A percentile compares a stretch with the other conserved stretches of the same genome.
Conservation (phyloP, 305 asterid species). For the Fraxinus sp. region DNA sequence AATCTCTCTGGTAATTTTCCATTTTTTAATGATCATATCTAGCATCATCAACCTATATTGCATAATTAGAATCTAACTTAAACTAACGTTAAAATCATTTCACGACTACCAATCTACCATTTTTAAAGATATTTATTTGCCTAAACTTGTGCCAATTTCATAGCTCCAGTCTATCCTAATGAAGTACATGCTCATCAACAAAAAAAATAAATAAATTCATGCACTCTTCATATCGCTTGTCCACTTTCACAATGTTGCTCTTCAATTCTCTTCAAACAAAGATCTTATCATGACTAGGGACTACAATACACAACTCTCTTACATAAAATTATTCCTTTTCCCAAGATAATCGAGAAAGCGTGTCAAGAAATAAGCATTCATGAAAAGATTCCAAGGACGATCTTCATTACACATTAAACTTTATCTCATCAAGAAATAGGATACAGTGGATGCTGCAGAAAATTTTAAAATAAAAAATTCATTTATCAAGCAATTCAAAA, state of each 20-base stretch:
- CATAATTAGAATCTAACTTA: neutral
- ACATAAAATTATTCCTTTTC: neutral
- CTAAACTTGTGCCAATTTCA: neutral
- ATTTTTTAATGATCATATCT: neutral
- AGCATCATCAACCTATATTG: neutral
- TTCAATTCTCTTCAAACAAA: neutral
- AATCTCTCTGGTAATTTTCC: neutral
- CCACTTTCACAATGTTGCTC: neutral
- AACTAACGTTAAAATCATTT: neutral
- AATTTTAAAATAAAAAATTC: neutral
- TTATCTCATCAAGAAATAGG: neutral
- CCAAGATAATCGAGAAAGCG: neutral
- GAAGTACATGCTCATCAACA: neutral
- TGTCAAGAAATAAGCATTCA: neutral
- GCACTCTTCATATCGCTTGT: neutral
- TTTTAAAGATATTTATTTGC: neutral
- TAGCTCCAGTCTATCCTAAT: neutral
- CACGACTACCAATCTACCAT: neutral
- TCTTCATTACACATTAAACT: neutral
- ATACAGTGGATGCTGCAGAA: neutral
- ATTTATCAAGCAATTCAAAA: neutral
- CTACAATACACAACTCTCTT: neutral
- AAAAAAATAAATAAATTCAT: neutral
- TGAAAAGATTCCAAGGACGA: neutral
- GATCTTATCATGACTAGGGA: neutral